Evolutionary conservation across 2,329 filamentous ascomycete species (phyloP), one percentile per base, ranked within the genome.

Genomic region (Coniochaeta sp.): DNA sequence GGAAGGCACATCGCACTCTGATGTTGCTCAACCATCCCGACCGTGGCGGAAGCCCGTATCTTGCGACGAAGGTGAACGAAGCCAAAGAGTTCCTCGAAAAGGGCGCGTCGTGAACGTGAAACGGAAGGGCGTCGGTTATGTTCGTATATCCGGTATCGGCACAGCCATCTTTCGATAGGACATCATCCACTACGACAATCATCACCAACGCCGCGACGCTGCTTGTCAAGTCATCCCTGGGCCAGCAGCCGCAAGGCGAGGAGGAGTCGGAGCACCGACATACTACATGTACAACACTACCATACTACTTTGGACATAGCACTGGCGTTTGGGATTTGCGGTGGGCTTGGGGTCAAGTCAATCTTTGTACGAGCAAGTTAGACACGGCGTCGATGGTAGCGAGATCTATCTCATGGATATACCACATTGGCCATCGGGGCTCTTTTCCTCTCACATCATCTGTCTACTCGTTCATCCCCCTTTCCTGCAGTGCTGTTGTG

Each of bases 21-120:
- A 99, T 99, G 93, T 86, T 99, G 60, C 81, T 96, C 66, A 99
- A 99, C 81, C 95, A 99, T 75, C 95, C 95, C 64, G 95, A 99
- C 81, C 89, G 95, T 71, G 95, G 95, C 66, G 95, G 95, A 43
- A 97, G 92, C 72, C 95, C 95, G 8, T 99, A 98, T 73, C 79
- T 99, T 52, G 95, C 95, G 16, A 97, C 93, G 59, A 99, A 99
- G 76, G 89, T 99, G 72, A 99, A 99, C 77, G 95, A 99, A 75
- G 95, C 95, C 43, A 99, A 99, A 76, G 93, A 98, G 73, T 85
- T 98, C 64, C 73, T 99, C 66, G 95, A 99, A 73, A 97, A 96
- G 76, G 80, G 78, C 59, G 62, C 67, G 17, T 66, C 65, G 36
- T 44, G n/a, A 47, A 34, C 24, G 5, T 57, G 31, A 22, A 22